Conservation (phyloP, 768 basidiomycete genomes). For the Tremella yokohamensis region DNA sequence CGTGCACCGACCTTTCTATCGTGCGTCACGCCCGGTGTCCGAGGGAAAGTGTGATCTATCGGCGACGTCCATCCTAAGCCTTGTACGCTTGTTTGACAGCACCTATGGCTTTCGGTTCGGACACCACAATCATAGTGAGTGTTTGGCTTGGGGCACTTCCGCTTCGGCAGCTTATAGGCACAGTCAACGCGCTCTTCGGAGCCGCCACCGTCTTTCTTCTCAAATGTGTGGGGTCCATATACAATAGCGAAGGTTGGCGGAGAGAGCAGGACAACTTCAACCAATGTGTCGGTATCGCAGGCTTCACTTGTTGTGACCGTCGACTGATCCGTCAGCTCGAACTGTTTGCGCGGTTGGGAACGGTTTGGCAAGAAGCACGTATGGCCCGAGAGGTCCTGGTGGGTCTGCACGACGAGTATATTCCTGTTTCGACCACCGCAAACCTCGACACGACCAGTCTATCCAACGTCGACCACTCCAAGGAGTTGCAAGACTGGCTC, state of each 20-base stretch:
- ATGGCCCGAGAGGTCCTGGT: constrained; percentile 17
- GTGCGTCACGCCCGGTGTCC: constrained; percentile 9
- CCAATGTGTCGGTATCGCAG: constrained; percentile 16
- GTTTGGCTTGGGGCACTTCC: neutral
- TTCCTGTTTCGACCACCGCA: neutral
- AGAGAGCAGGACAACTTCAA: constrained; percentile 11
- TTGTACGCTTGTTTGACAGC: constrained; percentile 10
- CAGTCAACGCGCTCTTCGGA: constrained; percentile 25
- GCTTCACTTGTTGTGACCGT: neutral
- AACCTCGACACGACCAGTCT: neutral
- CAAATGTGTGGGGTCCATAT: constrained; percentile 6
- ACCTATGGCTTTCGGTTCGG: constrained; percentile 14
- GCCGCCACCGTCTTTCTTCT: constrained; percentile 24
- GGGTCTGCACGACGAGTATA: constrained; percentile 17
- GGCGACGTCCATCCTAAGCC: constrained; percentile 13
- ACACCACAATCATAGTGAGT: constrained; percentile 26
- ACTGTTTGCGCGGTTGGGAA: constrained; percentile 10
- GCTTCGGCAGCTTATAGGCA: neutral
- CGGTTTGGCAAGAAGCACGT: constrained; percentile 20
- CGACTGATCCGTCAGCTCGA: constrained; percentile 13
- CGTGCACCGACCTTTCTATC: constrained; percentile 24
- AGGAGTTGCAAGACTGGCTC: too few species aligned
- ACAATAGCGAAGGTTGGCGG: neutral
- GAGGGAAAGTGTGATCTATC: constrained; percentile 18
- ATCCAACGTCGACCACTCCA: neutral